Base-by-base conservation (phyloP, 2,329 filamentous ascomycete genomes). In the Paraphaeosphaeria minitans region DNA sequence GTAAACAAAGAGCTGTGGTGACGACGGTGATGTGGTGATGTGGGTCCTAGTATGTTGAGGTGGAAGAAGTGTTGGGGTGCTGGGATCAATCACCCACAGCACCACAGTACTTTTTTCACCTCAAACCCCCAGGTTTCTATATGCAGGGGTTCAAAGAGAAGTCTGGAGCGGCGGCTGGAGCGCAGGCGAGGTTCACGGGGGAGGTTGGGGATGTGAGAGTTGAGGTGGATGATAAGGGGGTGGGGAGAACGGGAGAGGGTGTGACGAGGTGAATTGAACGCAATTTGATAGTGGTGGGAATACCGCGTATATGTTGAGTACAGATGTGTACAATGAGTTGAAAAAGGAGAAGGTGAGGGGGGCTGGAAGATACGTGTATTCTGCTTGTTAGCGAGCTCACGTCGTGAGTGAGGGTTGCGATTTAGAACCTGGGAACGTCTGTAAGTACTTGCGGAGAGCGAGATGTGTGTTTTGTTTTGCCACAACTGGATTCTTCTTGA, bases 241-340 rank as follows among this genome's bases (percentile, higher is more conserved):
- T 2, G 31, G 31, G 22, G 31, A 22, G 47, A 16, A 6, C 10
- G 43, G 19, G 7, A 22, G 43, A 5, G 43, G 46, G 27, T 48
- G 46, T 27, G 46, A 48, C 33, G 46, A 48, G n/a, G 16, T 16
- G 24, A 33, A 29, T 4, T n/a, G 33, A 27, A 33, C 29, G 46
- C 46, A 48, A 14, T 48, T 33, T 33, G 46, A 48, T 21, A 48
- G 46, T 8, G 46, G 33, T 16, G 33, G 46, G 46, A 27, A 48
- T 31, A 33, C 19, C n/a, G 46, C 46, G 46, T 48, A 48, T 21
- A 48, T 48, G 46, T 13, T 48, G 14, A 48, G 46, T 48, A 48
- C 46, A 27, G 24, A 48, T 33, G 27, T 48, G 27, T 50, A 50
- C 14, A 14, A 24, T 12, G 31, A 37, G 16, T 24, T 39, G 31